Conservation (phyloP, 768 basidiomycete species). For the Cystobasidium onofrii region DNA sequence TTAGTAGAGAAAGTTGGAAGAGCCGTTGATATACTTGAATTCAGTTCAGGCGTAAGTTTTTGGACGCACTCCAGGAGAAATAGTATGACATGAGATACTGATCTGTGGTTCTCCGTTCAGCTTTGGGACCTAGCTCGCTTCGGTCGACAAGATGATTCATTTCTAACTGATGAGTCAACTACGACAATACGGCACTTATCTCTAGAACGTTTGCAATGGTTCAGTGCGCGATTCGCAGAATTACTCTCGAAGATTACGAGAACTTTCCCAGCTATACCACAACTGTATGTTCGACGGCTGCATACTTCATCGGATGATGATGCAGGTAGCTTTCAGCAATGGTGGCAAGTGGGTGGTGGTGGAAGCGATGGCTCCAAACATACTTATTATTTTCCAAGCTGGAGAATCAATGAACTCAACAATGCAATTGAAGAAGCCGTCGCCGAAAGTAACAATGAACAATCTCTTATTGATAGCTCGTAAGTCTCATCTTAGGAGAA, state of each 20-base stretch:
- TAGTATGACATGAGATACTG: no score
- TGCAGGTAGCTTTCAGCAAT: slow-evolving; percentile 13
- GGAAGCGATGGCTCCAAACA: background rate
- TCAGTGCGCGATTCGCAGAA: background rate
- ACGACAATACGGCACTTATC: slow-evolving; percentile 17
- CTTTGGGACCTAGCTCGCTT: slow-evolving; percentile 26
- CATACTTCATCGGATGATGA: slow-evolving; percentile 12
- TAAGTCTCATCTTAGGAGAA: no score
- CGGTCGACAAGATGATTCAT: slow-evolving; percentile 1
- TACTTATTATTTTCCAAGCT: slow-evolving; percentile 25
- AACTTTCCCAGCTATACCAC: background rate
- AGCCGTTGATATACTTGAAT: slow-evolving; percentile 13
- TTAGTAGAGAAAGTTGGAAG: background rate
- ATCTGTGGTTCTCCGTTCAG: no score
- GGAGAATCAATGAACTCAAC: slow-evolving; percentile 12
- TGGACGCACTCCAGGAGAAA: no score
- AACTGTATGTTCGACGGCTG: background rate
- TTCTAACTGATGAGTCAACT: background rate
- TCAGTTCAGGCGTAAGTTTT: slow-evolving; percentile 19
- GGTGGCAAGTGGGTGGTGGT: slow-evolving; percentile 10
- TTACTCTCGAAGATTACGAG: background rate
- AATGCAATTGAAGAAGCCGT: slow-evolving; percentile 6
- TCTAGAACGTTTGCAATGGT: background rate
- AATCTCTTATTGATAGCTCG: no score
- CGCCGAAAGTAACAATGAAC: background rate